phyloP scores from a whole-genome alignment of 176 grass and related monocot species.

The Avena eriantha region DNA sequence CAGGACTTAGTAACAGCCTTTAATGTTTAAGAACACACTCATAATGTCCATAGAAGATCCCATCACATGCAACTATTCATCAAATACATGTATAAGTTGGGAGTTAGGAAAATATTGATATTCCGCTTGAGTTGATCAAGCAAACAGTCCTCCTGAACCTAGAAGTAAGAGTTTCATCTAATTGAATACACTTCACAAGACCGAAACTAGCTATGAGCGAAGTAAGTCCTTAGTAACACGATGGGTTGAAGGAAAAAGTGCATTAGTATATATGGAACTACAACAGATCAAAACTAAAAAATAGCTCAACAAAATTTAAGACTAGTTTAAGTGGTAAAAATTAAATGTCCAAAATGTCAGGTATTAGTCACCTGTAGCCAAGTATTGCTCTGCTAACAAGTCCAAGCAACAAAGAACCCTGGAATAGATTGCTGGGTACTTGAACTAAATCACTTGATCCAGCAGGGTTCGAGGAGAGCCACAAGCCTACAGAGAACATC shows the following conservation, averaged over 20 bases:
- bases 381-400: slow-evolving; percentile 94
- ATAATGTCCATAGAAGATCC: slow-evolving; percentile 14
- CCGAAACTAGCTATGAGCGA: background rate
- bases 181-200: background rate
- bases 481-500: slow-evolving; percentile 95
- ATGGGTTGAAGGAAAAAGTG: no score
- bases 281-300: background rate
- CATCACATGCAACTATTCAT: background rate
- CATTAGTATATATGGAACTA: no score
- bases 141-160: slow-evolving; percentile 5
- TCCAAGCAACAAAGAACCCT: slow-evolving; percentile 96
- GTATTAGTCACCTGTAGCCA: slow-evolving; percentile 74
- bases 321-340: slow-evolving; percentile 42
- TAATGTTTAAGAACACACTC: background rate
- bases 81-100: slow-evolving; percentile 14
- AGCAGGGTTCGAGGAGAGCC: slow-evolving; percentile 81
- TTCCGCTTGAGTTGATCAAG: slow-evolving; percentile 27
- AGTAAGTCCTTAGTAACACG: no score
- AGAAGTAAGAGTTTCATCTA: slow-evolving; percentile 18
- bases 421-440: slow-evolving; percentile 94
- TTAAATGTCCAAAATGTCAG: slow-evolving; percentile 9
- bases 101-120: background rate
- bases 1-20: background rate
- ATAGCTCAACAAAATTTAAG: background rate
- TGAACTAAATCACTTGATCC: slow-evolving; percentile 86